Percentiles rank a stretch among this genome's conserved stretches.
Evolutionary conservation across 1,284 basidiomycete species (phyloP).

Genomic region (Rhodotorula sp.): DNA sequence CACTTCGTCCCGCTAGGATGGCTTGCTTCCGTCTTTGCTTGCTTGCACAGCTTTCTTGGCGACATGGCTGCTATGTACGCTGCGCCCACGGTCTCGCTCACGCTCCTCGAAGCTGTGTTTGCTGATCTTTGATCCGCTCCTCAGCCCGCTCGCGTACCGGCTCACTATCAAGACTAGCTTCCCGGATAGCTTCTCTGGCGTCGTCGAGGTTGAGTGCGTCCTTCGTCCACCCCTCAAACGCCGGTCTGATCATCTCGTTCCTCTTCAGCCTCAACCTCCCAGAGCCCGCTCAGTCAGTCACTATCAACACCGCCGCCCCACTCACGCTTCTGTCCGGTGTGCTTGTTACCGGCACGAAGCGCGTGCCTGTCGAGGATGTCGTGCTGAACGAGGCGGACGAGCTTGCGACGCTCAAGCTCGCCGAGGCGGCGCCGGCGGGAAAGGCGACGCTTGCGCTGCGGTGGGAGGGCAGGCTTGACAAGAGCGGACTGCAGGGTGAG

Average conservation of each 20-base stretch:
- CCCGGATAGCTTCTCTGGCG: slow-evolving; percentile 72
- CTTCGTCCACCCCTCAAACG: background rate
- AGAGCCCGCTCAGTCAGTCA: slow-evolving; percentile 63
- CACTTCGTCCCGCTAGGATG: background rate
- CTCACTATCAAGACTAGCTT: slow-evolving; percentile 83
- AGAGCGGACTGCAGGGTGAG: slow-evolving; percentile 62
- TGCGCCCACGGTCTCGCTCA: background rate
- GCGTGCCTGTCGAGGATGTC: slow-evolving; percentile 43
- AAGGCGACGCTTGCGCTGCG: slow-evolving; percentile 53
- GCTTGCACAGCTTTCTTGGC: too few species aligned
- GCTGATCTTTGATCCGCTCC: background rate
- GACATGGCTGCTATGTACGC: background rate
- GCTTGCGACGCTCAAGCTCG: slow-evolving; percentile 58
- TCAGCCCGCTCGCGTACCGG: slow-evolving; percentile 64
- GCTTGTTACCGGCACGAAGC: slow-evolving; percentile 60
- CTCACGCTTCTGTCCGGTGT: slow-evolving; percentile 70
- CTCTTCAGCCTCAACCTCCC: slow-evolving; percentile 69
- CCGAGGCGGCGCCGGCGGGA: slow-evolving; percentile 65
- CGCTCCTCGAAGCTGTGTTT: background rate
- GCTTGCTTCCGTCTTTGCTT: background rate
- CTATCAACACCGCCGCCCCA: slow-evolving; percentile 61
- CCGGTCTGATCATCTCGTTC: background rate
- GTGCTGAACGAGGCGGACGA: slow-evolving; percentile 56
- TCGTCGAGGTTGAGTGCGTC: slow-evolving; percentile 69
- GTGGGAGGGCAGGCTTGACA: slow-evolving; percentile 63